phyloP scores from a whole-genome alignment of 192 early-diverging fungal genomes.

The Diversispora eburnea region DNA sequence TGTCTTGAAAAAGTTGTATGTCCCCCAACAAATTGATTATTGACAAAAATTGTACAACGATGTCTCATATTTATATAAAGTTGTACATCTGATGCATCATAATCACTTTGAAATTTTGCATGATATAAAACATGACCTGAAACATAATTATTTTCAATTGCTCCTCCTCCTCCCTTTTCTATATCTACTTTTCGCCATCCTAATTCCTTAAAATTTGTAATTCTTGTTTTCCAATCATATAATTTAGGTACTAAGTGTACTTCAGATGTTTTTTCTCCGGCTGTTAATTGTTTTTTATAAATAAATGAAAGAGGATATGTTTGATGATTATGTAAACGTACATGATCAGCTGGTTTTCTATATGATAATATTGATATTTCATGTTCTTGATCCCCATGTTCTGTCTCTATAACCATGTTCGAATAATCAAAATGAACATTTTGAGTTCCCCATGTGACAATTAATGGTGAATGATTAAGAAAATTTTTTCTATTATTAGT shows the following conservation, averaged over 20 bases:
- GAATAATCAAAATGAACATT: conserved; percentile 36
- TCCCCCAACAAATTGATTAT: conserved; percentile 69
- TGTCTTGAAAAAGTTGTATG: conserved; percentile 72
- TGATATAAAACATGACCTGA: conserved; percentile 25
- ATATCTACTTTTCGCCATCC: conserved; percentile 32
- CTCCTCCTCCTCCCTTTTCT: conserved; percentile 21
- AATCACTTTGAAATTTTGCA: conserved; percentile 21
- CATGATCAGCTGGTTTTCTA: conserved; percentile 13
- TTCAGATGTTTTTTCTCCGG: conserved; percentile 24
- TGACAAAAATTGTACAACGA: conserved; percentile 65
- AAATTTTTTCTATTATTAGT: conserved; percentile 17
- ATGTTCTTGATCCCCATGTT: conserved; percentile 34
- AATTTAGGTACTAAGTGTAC: conserved; percentile 19
- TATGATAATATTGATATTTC: conserved; percentile 41
- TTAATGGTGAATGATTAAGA: conserved; percentile 33
- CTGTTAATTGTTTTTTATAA: conserved; percentile 9
- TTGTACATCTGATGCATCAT: conserved; percentile 34
- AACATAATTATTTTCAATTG: conserved; percentile 17
- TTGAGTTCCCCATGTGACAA: conserved; percentile 54
- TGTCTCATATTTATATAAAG: conserved; percentile 71
- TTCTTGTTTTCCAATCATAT: conserved; percentile 30
- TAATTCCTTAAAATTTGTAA: conserved; percentile 33
- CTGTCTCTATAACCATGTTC: conserved; percentile 25
- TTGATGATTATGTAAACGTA: conserved; percentile 13
- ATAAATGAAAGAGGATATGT: conserved; percentile 29